Evolutionary conservation across 1,284 basidiomycete species (phyloP).

Genomic region (Ustilago vetiveriae): DNA sequence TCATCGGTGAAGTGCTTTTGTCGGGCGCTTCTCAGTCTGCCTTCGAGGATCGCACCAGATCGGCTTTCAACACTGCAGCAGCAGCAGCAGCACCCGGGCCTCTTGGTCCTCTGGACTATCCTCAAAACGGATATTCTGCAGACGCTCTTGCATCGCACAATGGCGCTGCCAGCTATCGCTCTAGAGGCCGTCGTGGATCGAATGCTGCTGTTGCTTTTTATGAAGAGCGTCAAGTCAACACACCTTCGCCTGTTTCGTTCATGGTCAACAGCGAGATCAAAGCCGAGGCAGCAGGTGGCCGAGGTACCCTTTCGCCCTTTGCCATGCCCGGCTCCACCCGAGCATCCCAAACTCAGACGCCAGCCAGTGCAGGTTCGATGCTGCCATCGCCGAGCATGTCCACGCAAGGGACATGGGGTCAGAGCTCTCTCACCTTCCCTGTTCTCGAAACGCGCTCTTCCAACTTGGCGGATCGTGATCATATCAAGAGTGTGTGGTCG

Average conservation of each 20-base stretch:
- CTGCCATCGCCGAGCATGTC: slow-evolving; percentile 51
- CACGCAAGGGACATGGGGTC: slow-evolving; percentile 53
- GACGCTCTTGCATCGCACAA: slow-evolving; percentile 26
- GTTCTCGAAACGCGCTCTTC: slow-evolving; percentile 41
- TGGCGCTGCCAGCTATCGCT: slow-evolving; percentile 18
- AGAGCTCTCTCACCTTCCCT: slow-evolving; percentile 56
- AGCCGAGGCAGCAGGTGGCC: slow-evolving; percentile 15
- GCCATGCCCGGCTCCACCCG: slow-evolving; percentile 27
- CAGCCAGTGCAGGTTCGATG: slow-evolving; percentile 40
- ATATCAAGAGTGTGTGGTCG: slow-evolving; percentile 61
- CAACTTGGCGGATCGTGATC: slow-evolving; percentile 43
- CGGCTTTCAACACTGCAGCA: slow-evolving; percentile 20
- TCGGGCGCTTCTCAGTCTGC: slow-evolving; percentile 23
- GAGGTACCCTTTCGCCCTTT: slow-evolving; percentile 34
- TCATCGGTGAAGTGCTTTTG: slow-evolving; percentile 42
- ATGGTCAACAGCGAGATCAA: slow-evolving; percentile 63
- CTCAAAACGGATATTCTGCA: slow-evolving; percentile 24
- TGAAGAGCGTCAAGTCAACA: slow-evolving; percentile 36
- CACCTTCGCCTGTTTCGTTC: slow-evolving; percentile 59
- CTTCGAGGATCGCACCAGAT: slow-evolving; percentile 28
- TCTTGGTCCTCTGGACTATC: slow-evolving; percentile 43
- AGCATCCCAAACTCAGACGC: slow-evolving; percentile 40
- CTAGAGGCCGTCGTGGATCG: slow-evolving; percentile 38
- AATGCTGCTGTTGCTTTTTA: slow-evolving; percentile 52
- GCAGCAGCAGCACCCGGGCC: slow-evolving; percentile 25